phyloP scores from a whole-genome alignment of 768 basidiomycete genomes.

The Neoboletus magnificus region DNA sequence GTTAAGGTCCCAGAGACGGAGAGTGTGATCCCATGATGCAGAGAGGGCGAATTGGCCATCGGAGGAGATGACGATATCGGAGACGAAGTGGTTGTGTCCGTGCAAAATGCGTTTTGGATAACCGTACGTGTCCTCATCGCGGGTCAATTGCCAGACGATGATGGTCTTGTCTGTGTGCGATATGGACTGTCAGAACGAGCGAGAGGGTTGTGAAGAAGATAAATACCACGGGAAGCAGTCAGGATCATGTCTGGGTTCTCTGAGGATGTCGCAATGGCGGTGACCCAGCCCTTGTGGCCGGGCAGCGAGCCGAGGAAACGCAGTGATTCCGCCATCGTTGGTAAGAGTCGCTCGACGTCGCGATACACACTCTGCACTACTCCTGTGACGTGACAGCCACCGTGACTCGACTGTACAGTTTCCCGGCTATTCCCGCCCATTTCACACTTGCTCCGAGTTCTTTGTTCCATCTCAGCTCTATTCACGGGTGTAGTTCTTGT shows the following conservation, averaged over 20 bases:
- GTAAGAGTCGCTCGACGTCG: slow-evolving; percentile 22
- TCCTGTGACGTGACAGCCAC: slow-evolving; percentile 56
- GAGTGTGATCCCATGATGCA: slow-evolving; percentile 99
- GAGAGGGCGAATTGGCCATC: slow-evolving; percentile 99
- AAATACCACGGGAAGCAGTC: slow-evolving; percentile 92
- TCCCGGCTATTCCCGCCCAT: slow-evolving; percentile 30
- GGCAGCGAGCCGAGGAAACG: slow-evolving; percentile 88
- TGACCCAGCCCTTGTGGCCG: slow-evolving; percentile 97
- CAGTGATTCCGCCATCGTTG: slow-evolving; percentile 76
- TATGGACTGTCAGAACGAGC: slow-evolving; percentile 19
- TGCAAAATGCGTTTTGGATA: slow-evolving; percentile 97
- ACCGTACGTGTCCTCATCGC: slow-evolving; percentile 87
- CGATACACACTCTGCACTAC: slow-evolving; percentile 28
- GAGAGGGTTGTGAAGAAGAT: slow-evolving; percentile 5
- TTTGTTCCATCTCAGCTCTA: no score
- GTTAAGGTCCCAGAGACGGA: slow-evolving; percentile 99
- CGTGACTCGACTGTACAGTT: slow-evolving; percentile 62
- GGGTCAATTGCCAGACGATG: slow-evolving; percentile 98
- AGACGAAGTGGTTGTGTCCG: slow-evolving; percentile 99
- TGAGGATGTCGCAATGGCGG: slow-evolving; percentile 95
- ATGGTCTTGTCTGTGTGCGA: slow-evolving; percentile 98
- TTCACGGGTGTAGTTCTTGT: slow-evolving; percentile 4
- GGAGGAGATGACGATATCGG: slow-evolving; percentile 97
- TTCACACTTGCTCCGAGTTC: neutral
- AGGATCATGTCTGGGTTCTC: slow-evolving; percentile 99